Percentiles rank a stretch among this genome's conserved stretches.
These are phyloP conservation scores for Mychonastes homosphaera DNA, from an alignment of 139 green algal species.

Conservation along the genomic window DNA sequence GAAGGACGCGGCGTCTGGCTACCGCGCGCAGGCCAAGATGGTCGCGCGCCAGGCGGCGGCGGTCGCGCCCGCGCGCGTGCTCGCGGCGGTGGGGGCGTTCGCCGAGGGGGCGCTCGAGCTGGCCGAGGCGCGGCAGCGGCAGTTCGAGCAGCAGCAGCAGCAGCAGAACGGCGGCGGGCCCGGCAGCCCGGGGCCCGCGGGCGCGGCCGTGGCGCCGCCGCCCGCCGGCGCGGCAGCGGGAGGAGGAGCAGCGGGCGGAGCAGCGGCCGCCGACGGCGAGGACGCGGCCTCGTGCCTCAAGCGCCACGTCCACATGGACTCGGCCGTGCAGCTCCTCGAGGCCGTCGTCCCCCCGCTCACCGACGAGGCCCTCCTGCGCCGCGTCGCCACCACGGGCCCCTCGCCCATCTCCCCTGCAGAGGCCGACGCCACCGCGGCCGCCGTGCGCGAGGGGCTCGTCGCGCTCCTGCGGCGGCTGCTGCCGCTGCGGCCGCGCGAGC, in stretches of 20 bases:
- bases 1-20: not conserved
- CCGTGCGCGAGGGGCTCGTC: constrained; percentile 6
- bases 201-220: no score
- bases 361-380: no score
- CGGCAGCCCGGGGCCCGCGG: not conserved
- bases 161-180: not conserved
- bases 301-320: constrained; percentile 17
- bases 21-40: constrained; percentile 18
- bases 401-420: no score
- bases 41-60: constrained; percentile 16
- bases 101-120: constrained; percentile 6
- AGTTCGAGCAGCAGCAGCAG: not conserved
- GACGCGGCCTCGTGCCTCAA: not conserved
- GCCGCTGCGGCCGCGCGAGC: constrained; percentile 19
- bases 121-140: constrained; percentile 7
- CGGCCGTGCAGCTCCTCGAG: constrained; percentile 24
- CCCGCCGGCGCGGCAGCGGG: not conserved
- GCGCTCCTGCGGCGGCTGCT: constrained; percentile 28
- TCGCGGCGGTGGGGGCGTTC: not conserved
- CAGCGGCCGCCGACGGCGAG: not conserved
- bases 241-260: constrained; percentile 1
- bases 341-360: no score
- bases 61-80: constrained; percentile 19
- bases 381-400: no score
- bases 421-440: no score